These are phyloP conservation scores for Cladosporium sp. DNA, from an alignment of 2,329 filamentous ascomycete genomes.

Conservation along the genomic window DNA sequence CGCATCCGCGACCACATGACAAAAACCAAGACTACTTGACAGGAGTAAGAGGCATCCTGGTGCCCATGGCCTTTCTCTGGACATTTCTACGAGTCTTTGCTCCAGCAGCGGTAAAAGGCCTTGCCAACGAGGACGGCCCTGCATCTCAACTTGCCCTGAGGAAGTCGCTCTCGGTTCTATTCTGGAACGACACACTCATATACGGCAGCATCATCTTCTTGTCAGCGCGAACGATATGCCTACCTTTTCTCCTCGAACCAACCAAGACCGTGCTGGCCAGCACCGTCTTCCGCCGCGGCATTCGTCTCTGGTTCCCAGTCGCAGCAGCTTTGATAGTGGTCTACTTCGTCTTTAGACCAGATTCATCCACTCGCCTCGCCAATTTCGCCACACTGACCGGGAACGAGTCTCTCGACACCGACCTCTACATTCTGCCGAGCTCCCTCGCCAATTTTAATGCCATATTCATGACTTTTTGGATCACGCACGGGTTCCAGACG, in stretches of 20 bases:
- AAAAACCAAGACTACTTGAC: conserved; percentile 31
- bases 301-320: conserved; percentile 41
- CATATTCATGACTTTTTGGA: conserved; percentile 45
- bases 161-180: conserved; percentile 42
- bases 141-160: conserved; percentile 37
- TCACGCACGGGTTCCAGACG: conserved; percentile 32
- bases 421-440: conserved; percentile 34
- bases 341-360: conserved; percentile 32
- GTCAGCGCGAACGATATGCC: conserved; percentile 37
- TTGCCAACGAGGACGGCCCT: conserved; percentile 32
- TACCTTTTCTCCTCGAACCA: conserved; percentile 35
- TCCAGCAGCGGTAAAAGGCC: conserved; percentile 37
- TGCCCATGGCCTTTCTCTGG: conserved; percentile 41
- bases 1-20: conserved; percentile 4
- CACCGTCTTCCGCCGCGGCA: conserved; percentile 37
- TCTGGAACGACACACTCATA: conserved; percentile 44
- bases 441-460: conserved; percentile 45
- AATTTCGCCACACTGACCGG: conserved; percentile 32
- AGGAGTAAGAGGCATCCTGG: conserved; percentile 39
- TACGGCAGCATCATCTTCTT: conserved; percentile 44
- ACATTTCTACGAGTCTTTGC: conserved; percentile 42
- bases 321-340: conserved; percentile 37
- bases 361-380: conserved; percentile 28
- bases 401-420: conserved; percentile 28
- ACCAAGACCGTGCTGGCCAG: conserved; percentile 33